A percentile compares a stretch with the other conserved stretches of the same genome.
Conservation (phyloP, 1,284 basidiomycete genomes). For the Acaromyces ingoldii region DNA sequence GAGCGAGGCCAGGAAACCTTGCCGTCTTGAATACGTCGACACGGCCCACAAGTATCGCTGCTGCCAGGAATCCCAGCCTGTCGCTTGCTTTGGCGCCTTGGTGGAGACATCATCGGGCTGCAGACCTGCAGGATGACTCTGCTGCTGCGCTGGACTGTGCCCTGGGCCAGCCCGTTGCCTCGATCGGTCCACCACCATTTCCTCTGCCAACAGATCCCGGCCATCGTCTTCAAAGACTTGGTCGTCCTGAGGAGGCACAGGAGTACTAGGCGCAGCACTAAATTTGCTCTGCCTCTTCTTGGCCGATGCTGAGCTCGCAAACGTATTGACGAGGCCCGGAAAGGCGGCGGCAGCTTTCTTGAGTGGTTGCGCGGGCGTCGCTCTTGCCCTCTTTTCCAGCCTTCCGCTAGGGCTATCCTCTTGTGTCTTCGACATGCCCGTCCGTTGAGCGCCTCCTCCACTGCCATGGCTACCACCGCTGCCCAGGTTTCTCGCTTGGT, state of each 20-base stretch:
- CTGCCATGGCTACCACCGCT: background rate
- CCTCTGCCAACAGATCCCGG: too few relatives aligned
- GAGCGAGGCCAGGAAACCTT: background rate
- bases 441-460: background rate
- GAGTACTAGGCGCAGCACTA: too few relatives aligned
- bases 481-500: background rate
- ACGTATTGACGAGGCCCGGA: slow-evolving; percentile 6
- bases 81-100: too few relatives aligned
- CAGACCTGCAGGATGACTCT: too few relatives aligned
- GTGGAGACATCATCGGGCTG: too few relatives aligned
- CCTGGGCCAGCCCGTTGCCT: too few relatives aligned
- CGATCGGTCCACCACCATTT: too few relatives aligned
- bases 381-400: background rate
- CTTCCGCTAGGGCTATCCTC: slow-evolving; percentile 2
- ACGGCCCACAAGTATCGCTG: slow-evolving; percentile 1
- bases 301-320: slow-evolving; percentile 1
- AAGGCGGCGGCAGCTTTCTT: background rate
- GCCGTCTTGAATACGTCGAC: background rate
- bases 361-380: background rate
- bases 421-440: background rate
- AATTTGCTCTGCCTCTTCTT: background rate
- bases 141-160: too few relatives aligned
- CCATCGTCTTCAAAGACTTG: too few relatives aligned
- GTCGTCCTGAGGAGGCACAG: too few relatives aligned
- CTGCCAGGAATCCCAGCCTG: too few relatives aligned